Evolutionary conservation across 257 asterid species (phyloP), one percentile per base, ranked within the genome.

Genomic region (Nemophila menziesii): DNA sequence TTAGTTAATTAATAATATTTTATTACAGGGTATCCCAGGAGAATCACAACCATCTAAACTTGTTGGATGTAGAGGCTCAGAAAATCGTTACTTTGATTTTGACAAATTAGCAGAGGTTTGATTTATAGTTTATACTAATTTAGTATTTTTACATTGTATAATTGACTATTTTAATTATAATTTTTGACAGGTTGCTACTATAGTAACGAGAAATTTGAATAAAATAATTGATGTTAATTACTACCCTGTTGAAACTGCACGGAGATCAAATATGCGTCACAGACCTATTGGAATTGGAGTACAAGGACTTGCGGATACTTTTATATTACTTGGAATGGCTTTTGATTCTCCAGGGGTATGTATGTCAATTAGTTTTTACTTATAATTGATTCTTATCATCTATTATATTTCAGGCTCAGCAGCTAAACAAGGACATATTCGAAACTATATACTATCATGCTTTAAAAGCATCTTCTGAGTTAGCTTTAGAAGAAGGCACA

Each of bases 231-330:
- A 89, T 50, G 66, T 63, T 16, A 89, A 89, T 46, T 84, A 73
- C 62, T 89, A 84, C 61, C 98, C 98, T 0, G 92, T 84, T 51
- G 95, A 89, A 60, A 89, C 98, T 55, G 95, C 98, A 17, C 76
- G 66, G 44, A 60, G 62, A 54, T 89, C 98, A 16, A 89, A 89
- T 43, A 43, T 84, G 52, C 78, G 82, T 13, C 98, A 89, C 64
- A 68, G 98, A 60, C 98, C 98, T 26, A 74, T 84, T 46, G 98
- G 98, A 53, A 79, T 89, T 47, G 98, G 98, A 36, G 96, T 89
- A 22, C 98, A 89, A 56, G 98, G 98, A 46, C 92, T 89, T 52
- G 98, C 98, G 12, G 98, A 89, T 48, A 67, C 94, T 33, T 89
- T 89, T 59, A 83, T 89, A 49, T 74, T 89, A 71, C 97, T 87